These are phyloP conservation scores for Nicotiana noctiflora DNA, from an alignment of 257 asterid genomes.

Conservation along the genomic window DNA sequence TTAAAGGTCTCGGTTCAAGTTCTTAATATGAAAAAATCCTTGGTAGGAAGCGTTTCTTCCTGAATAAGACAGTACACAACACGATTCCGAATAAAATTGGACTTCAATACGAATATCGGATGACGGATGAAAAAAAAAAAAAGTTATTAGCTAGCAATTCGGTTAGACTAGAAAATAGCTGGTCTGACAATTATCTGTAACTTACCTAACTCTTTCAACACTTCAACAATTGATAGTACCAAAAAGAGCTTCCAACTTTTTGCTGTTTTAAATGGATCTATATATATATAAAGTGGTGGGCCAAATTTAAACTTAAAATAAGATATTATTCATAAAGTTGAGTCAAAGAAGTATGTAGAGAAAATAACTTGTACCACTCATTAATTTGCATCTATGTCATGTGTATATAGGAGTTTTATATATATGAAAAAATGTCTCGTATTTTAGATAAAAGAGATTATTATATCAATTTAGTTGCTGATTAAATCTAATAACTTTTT, in stretches of 20 bases:
- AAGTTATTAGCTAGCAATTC: background rate
- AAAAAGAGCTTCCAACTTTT: background rate
- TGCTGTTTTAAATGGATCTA: background rate
- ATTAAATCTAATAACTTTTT: too few relatives aligned
- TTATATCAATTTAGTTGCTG: too few relatives aligned
- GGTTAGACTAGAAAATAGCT: background rate
- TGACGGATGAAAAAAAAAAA: too few relatives aligned
- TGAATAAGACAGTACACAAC: accelerated
- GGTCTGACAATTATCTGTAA: background rate
- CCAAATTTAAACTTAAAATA: background rate
- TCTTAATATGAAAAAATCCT: accelerated
- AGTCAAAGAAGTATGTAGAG: background rate
- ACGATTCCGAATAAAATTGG: too few relatives aligned
- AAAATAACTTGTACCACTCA: background rate
- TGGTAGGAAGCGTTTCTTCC: too few relatives aligned
- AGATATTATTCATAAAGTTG: background rate
- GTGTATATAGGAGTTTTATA: background rate
- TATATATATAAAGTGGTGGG: background rate
- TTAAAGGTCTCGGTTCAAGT: too few relatives aligned
- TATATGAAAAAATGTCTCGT: background rate
- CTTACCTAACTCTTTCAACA: background rate
- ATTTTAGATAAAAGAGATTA: too few relatives aligned
- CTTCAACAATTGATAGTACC: background rate
- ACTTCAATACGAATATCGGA: too few relatives aligned
- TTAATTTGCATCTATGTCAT: background rate